Percentiles rank a stretch among this genome's conserved stretches.
Evolutionary conservation across 495 filamentous ascomycete species (phyloP).

Genomic region (Bombardia bombarda): DNA sequence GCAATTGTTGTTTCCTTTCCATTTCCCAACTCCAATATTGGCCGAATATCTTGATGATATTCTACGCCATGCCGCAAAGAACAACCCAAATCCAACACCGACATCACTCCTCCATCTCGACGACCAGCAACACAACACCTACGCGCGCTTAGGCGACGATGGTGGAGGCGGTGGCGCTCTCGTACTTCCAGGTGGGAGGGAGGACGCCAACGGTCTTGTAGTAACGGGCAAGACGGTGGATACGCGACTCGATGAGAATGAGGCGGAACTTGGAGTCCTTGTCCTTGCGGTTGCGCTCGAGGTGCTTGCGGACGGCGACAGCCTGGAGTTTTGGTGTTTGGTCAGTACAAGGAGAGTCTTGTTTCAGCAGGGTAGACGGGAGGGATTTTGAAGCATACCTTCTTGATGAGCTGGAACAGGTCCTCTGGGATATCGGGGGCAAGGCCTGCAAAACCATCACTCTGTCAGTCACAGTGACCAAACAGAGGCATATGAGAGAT

Average conservation of each 20-base stretch:
- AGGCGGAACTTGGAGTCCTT: conserved; percentile 99
- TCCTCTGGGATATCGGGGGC: conserved; percentile 97
- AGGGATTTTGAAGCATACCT: conserved; percentile 47
- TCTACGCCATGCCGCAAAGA: conserved; percentile 14
- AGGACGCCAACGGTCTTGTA: conserved; percentile 99
- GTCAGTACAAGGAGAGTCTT: not conserved
- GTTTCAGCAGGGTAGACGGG: conserved; percentile 1
- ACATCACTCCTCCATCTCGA: conserved; percentile 9
- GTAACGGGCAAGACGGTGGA: conserved; percentile 90
- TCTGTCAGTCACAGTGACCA: conserved; percentile 92
- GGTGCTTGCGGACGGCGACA: conserved; percentile 98
- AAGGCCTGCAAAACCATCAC: conserved; percentile 89
- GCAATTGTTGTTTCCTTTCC: conserved; percentile 27
- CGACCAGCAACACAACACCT: too few species aligned
- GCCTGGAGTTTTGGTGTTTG: too few species aligned
- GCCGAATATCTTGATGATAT: not conserved
- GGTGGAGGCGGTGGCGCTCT: conserved; percentile 59
- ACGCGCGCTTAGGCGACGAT: conserved; percentile 58
- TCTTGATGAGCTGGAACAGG: conserved; percentile 98
- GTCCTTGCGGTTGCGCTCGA: conserved; percentile 99
- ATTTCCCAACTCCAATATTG: conserved; percentile 25
- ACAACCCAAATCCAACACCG: conserved; percentile 7
- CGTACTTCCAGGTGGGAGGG: conserved; percentile 97
- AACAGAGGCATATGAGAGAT: conserved; percentile 65
- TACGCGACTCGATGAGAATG: conserved; percentile 98